Percentiles rank a stretch among this genome's conserved stretches.
Evolutionary conservation across 345 rosid genomes (phyloP).

Genomic region (Gossypium ekmanianum): DNA sequence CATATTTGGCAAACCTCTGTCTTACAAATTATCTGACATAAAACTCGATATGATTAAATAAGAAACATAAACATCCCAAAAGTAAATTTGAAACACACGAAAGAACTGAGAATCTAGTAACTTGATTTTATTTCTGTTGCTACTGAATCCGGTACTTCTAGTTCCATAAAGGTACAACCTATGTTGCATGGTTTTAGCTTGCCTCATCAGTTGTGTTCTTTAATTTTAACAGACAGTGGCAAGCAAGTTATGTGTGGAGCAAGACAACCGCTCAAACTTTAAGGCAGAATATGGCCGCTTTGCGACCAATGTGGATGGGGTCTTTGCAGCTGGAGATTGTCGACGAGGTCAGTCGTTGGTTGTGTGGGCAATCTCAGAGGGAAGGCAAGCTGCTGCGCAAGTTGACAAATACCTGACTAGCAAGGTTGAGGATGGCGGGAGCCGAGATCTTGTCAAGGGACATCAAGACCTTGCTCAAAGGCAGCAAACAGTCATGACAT

Average conservation of each 20-base stretch:
- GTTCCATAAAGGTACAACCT: neutral
- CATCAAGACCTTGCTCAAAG: conserved; percentile 32
- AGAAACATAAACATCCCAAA: neutral
- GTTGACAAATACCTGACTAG: conserved; percentile 61
- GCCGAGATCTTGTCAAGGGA: conserved; percentile 27
- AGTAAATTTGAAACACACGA: neutral
- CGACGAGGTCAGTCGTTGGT: conserved; percentile 95
- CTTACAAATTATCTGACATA: neutral
- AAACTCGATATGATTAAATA: neutral
- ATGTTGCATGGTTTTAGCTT: neutral
- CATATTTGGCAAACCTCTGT: neutral
- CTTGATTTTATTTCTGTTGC: neutral
- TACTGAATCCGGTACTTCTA: neutral
- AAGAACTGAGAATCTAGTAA: neutral
- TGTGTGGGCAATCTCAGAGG: conserved; percentile 99
- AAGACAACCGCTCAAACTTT: conserved; percentile 77
- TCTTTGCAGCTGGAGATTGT: conserved; percentile 98
- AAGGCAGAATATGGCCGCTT: conserved; percentile 93
- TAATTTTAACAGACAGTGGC: conserved; percentile 44
- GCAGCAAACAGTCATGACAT: conserved; percentile 46
- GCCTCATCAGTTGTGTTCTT: neutral
- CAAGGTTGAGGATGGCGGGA: conserved; percentile 29
- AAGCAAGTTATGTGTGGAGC: conserved; percentile 77
- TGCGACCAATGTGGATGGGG: conserved; percentile 75
- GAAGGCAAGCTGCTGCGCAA: conserved; percentile 85